Percentiles rank a stretch among this genome's conserved stretches.
These are phyloP conservation scores for Aspergillus sp. DNA, from an alignment of 2,329 filamentous ascomycete species.

Conservation along the genomic window DNA sequence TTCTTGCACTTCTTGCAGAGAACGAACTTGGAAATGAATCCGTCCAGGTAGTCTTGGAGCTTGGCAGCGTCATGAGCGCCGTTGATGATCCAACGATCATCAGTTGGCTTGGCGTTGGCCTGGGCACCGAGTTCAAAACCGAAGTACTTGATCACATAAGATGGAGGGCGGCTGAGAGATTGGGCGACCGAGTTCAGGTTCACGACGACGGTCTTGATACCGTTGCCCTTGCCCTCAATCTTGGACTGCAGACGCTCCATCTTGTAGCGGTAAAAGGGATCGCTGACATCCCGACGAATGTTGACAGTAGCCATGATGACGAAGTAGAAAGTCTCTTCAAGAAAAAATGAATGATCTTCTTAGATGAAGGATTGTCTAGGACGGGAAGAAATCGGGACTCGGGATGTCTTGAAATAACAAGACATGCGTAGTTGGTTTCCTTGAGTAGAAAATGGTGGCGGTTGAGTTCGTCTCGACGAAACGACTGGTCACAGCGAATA, in stretches of 20 bases:
- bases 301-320: conserved; percentile 95
- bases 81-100: conserved; percentile 99
- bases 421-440: conserved; percentile 56
- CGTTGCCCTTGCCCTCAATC: conserved; percentile 99
- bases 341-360: conserved; percentile 15
- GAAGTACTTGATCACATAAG: conserved; percentile 99
- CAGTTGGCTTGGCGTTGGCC: conserved; percentile 94
- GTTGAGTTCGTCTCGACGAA: conserved; percentile 24
- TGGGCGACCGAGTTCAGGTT: conserved; percentile 92
- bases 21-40: conserved; percentile 98
- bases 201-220: conserved; percentile 98
- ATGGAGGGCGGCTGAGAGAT: conserved; percentile 85
- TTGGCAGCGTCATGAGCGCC: conserved; percentile 92
- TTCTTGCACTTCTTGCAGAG: conserved; percentile 99
- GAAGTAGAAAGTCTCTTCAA: conserved; percentile 26
- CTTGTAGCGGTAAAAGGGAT: conserved; percentile 99
- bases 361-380: conserved; percentile 28
- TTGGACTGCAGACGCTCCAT: conserved; percentile 99
- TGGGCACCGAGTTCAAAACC: conserved; percentile 98
- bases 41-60: conserved; percentile 96
- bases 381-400: conserved; percentile 45
- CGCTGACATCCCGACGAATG: conserved; percentile 95
- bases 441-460: conserved; percentile 33
- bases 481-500: conserved; percentile 26
- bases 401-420: conserved; percentile 49